Evolutionary conservation across 2,329 filamentous ascomycete genomes (phyloP), one percentile per base, ranked within the genome.

Genomic region (Neofusicoccum laricinum): DNA sequence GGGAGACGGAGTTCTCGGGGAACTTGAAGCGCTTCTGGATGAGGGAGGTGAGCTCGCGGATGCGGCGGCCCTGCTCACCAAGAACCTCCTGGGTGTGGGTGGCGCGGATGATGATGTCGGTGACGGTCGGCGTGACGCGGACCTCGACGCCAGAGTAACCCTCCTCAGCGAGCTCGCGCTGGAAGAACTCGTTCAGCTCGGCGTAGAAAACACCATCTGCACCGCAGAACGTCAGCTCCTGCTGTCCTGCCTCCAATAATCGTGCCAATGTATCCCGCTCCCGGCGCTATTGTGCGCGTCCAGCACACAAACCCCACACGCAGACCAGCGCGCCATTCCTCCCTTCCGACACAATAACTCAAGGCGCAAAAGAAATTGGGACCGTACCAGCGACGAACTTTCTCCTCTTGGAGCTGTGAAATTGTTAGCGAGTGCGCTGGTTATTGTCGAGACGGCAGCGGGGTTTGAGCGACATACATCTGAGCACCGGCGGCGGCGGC

Each of bases 1-100:
- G 93, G 72, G 95, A 98, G 82, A 99, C 95, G 76, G 91, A 96
- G 91, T 98, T 98, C 87, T 98, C 94, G 84, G 95, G 94, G 90
- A 99, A 99, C 88, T 97, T 97, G 92, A 99, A 99, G 80, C 95
- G 93, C 91, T 99, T 98, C 88, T 99, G 96, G 88, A 99, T 99
- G 81, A 99, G 90, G 78, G 93, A 97, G 81, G 95, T 99, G 84
- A 99, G 93, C 88, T 99, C 95, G 83, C 95, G 94, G 84, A 99
- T 99, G 86, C 95, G 92, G 86, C 95, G 93, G 79, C 95, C 95
- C 88, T 99, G 95, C 90, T 99, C 95, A 80, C 95, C 95, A 79
- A 99, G 92, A 75, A 99, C 96, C 87, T 99, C 96, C 87, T 99
- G 95, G 80, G 95, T 99, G 90, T 99, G 95, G 79, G 95, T 99